Evolutionary conservation across 1,284 basidiomycete species (phyloP).

Genomic region (Melanopsichium pennsylvanicum): DNA sequence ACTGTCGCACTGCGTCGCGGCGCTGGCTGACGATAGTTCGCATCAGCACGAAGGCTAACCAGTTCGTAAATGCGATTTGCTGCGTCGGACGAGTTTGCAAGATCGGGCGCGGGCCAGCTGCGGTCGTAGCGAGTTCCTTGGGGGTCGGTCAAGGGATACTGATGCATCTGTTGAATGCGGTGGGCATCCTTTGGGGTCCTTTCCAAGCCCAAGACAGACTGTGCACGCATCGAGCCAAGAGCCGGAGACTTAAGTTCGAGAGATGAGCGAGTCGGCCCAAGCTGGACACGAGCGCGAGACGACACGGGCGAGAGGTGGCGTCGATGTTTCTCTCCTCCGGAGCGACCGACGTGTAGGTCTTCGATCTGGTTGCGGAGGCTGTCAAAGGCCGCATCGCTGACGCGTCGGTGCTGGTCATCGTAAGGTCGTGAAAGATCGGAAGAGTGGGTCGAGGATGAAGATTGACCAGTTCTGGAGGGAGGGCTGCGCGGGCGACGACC

Average conservation of each 20-base stretch:
- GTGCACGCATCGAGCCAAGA: slow-evolving; percentile 19
- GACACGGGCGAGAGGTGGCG: slow-evolving; percentile 4
- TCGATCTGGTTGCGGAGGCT: slow-evolving; percentile 26
- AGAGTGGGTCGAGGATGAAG: slow-evolving; percentile 18
- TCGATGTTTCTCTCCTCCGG: slow-evolving; percentile 7
- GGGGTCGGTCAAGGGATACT: slow-evolving; percentile 36
- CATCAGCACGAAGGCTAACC: slow-evolving; percentile 17
- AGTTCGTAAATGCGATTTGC: slow-evolving; percentile 36
- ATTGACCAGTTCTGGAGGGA: slow-evolving; percentile 13
- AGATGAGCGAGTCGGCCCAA: slow-evolving; percentile 13
- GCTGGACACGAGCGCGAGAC: slow-evolving; percentile 12
- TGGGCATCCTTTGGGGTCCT: slow-evolving; percentile 16
- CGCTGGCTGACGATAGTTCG: background rate
- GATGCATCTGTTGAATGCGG: slow-evolving; percentile 12
- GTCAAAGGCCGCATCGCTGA: slow-evolving; percentile 11
- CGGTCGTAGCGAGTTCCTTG: slow-evolving; percentile 26
- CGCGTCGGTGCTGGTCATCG: slow-evolving; percentile 9
- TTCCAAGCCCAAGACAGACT: slow-evolving; percentile 34
- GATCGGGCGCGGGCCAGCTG: slow-evolving; percentile 9
- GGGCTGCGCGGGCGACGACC: slow-evolving; percentile 15
- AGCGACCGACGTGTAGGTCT: slow-evolving; percentile 15
- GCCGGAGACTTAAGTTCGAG: slow-evolving; percentile 22
- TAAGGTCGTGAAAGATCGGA: slow-evolving; percentile 17
- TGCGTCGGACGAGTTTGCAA: slow-evolving; percentile 22
- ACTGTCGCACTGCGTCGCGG: slow-evolving; percentile 26